These are phyloP conservation scores for Plantago major DNA, from an alignment of 257 asterid species.

Conservation along the genomic window DNA sequence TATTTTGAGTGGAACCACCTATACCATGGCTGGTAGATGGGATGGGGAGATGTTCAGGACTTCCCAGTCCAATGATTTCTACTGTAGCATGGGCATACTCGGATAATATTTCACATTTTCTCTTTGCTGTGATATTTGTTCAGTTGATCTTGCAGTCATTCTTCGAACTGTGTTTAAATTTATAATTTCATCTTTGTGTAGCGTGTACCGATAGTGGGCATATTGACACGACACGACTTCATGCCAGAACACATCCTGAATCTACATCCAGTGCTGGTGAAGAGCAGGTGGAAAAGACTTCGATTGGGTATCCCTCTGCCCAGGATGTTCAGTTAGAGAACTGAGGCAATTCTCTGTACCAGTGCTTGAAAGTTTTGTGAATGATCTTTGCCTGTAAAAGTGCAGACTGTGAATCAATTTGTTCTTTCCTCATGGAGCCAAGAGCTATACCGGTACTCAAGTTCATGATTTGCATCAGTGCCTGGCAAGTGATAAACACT, in stretches of 20 bases:
- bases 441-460: too few species aligned
- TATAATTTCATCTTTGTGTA: constrained; percentile 29
- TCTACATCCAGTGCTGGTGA: constrained; percentile 48
- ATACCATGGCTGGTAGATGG: too few species aligned
- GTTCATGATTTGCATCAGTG: background rate
- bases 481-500: background rate
- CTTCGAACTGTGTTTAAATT: constrained; percentile 1
- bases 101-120: too few species aligned
- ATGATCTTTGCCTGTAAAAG: background rate
- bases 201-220: constrained; percentile 82
- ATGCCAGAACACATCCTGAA: constrained; percentile 62
- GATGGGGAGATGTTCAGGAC: too few species aligned
- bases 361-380: background rate
- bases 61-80: too few species aligned
- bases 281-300: constrained; percentile 64
- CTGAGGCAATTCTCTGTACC: background rate
- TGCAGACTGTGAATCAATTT: background rate
- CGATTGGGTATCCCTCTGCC: constrained; percentile 49
- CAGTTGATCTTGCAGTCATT: background rate
- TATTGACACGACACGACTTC: constrained; percentile 89
- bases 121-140: background rate
- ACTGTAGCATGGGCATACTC: too few species aligned
- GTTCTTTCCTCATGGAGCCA: background rate
- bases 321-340: constrained; percentile 20
- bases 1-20: too few species aligned